phyloP scores from a whole-genome alignment of 225 moss, liverwort and hornwort species.

The Neckera pumila region DNA sequence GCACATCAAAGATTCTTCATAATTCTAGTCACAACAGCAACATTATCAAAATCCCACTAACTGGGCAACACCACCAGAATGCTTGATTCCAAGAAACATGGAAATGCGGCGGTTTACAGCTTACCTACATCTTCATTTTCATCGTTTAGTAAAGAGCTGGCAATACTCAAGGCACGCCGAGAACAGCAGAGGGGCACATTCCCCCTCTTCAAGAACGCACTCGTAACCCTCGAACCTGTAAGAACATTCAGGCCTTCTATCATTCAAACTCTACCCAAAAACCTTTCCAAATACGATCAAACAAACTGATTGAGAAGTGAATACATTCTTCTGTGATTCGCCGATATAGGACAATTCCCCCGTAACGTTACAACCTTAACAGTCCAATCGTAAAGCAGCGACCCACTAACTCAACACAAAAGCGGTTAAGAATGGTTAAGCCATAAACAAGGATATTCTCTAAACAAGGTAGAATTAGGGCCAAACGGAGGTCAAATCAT shows the following conservation, averaged over 20 bases:
- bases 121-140: slow-evolving; percentile 21
- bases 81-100: background rate
- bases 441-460: background rate
- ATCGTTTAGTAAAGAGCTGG: slow-evolving; percentile 10
- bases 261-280: background rate
- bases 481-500: background rate
- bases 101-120: background rate
- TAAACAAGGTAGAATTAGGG: background rate
- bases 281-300: background rate
- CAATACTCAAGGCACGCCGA: slow-evolving; percentile 1
- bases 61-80: background rate
- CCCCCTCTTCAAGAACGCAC: slow-evolving; percentile 9
- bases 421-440: background rate
- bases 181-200: slow-evolving; percentile 4
- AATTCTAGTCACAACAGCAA: background rate
- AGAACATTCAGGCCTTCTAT: background rate
- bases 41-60: background rate
- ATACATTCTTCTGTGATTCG: background rate
- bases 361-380: background rate
- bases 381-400: background rate
- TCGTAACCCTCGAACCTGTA: slow-evolving; percentile 17
- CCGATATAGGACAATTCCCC: background rate
- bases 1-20: background rate
- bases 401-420: background rate
- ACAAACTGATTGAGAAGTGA: background rate